Conservation (phyloP, 257 asterid genomes). For the Capsicum baccatum region DNA sequence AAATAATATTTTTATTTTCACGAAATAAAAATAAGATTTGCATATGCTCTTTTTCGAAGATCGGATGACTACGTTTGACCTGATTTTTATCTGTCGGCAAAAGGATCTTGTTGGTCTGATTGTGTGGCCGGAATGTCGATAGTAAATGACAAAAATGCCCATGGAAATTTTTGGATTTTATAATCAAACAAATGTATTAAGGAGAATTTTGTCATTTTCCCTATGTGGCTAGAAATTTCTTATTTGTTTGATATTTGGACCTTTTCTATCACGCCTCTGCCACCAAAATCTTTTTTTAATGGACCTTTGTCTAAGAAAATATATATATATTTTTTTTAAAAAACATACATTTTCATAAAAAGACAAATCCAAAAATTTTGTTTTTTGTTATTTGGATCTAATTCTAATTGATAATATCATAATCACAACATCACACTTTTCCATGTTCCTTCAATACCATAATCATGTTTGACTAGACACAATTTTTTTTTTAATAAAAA, state of each 20-base stretch:
- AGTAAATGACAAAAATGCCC: constrained; percentile 51
- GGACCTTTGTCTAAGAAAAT: constrained; percentile 35
- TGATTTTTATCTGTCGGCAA: constrained; percentile 56
- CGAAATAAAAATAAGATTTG: too few relatives aligned
- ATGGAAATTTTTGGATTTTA: not conserved
- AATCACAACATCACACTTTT: not conserved
- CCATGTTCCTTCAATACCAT: constrained; percentile 16
- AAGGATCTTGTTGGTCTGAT: constrained; percentile 53
- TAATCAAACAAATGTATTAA: constrained; percentile 30
- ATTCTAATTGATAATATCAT: constrained; percentile 28
- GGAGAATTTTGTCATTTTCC: constrained; percentile 29
- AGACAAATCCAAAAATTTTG: constrained; percentile 49
- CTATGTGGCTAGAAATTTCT: not conserved
- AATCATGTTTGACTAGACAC: constrained; percentile 22
- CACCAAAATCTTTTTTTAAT: constrained; percentile 47
- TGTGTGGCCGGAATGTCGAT: constrained; percentile 60
- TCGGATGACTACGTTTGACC: constrained; percentile 46
- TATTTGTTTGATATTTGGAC: constrained; percentile 37
- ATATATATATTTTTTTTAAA: not conserved
- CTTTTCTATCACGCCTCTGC: constrained; percentile 56
- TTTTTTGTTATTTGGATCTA: constrained; percentile 40
- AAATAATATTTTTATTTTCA: too few relatives aligned
- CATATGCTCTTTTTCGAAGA: too few relatives aligned
- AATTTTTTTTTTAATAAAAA: not conserved
- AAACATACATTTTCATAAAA: constrained; percentile 31